Conservation (phyloP, 306 rosid genomes). For the Bauhinia variegata region DNA sequence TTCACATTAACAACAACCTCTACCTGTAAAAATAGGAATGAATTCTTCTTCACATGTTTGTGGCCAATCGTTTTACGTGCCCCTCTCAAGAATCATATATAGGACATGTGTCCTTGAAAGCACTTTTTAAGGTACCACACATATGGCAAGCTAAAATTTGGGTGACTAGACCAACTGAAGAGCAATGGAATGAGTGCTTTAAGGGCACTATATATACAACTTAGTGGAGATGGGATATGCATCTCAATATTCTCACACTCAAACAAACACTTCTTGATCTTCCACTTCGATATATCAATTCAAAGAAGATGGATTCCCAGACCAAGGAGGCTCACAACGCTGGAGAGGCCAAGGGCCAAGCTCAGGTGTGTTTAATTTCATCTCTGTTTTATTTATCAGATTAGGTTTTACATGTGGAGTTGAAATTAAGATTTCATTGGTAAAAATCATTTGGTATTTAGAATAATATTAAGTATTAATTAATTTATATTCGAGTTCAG, state of each 20-base stretch:
- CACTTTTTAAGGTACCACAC: background rate
- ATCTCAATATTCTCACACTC: conserved; percentile 8
- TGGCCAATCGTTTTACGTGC: background rate
- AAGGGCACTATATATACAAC: conserved; percentile 29
- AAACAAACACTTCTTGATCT: background rate
- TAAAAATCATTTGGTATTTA: no score
- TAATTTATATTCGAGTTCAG: no score
- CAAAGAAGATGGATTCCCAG: conserved; percentile 43
- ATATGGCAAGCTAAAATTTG: background rate
- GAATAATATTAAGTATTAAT: no score
- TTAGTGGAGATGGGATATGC: background rate
- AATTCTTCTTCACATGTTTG: conserved; percentile 8
- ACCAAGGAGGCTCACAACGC: conserved; percentile 43
- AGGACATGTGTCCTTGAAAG: conserved; percentile 9
- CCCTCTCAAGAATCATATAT: background rate
- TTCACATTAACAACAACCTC: no score
- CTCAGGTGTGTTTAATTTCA: conserved; percentile 46
- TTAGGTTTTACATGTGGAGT: no score
- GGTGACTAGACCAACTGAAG: no score
- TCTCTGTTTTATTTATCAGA: no score
- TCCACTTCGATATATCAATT: background rate
- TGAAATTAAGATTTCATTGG: no score
- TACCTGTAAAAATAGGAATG: no score
- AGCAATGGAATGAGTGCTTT: background rate
- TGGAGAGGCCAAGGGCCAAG: conserved; percentile 65